Evolutionary conservation across 768 basidiomycete species (phyloP).

Genomic region (Brasilioporus rufonigricans): DNA sequence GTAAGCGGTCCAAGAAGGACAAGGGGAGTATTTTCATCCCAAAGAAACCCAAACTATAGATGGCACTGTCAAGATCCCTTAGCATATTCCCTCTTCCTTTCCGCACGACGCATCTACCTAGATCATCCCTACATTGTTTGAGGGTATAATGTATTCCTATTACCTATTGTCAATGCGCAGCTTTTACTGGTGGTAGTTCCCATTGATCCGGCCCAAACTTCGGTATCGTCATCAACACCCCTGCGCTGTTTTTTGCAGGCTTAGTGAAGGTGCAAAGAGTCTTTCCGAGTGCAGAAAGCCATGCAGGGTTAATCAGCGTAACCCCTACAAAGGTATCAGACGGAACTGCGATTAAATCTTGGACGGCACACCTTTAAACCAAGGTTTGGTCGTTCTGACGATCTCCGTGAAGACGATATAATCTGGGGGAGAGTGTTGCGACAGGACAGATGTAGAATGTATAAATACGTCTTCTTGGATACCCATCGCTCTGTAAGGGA

Average conservation of each 20-base stretch:
- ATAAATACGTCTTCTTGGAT: slow-evolving; percentile 87
- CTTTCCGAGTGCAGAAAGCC: slow-evolving; percentile 81
- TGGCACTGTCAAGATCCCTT: not conserved
- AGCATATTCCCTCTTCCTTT: not conserved
- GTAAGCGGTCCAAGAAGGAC: slow-evolving; percentile 34
- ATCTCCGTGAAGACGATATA: slow-evolving; percentile 85
- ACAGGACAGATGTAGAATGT: slow-evolving; percentile 84
- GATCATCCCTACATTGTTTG: slow-evolving; percentile 8
- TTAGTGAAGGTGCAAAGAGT: slow-evolving; percentile 88
- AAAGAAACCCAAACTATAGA: slow-evolving; percentile 43
- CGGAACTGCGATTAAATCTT: not conserved
- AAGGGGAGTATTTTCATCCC: slow-evolving; percentile 57
- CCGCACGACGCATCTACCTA: slow-evolving; percentile 1
- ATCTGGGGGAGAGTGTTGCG: slow-evolving; percentile 70
- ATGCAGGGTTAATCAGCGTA: slow-evolving; percentile 82
- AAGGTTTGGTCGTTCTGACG: slow-evolving; percentile 68
- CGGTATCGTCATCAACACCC: slow-evolving; percentile 73
- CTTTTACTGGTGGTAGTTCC: slow-evolving; percentile 70
- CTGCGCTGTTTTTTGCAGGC: slow-evolving; percentile 65
- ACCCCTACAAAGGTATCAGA: slow-evolving; percentile 46
- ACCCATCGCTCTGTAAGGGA: slow-evolving; percentile 81
- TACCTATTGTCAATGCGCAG: slow-evolving; percentile 18
- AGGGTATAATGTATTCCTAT: slow-evolving; percentile 15
- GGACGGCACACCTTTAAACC: slow-evolving; percentile 67
- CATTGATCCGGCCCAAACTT: slow-evolving; percentile 83